phyloP scores from a whole-genome alignment of 495 filamentous ascomycete genomes.

The Cercophora newfieldiana region DNA sequence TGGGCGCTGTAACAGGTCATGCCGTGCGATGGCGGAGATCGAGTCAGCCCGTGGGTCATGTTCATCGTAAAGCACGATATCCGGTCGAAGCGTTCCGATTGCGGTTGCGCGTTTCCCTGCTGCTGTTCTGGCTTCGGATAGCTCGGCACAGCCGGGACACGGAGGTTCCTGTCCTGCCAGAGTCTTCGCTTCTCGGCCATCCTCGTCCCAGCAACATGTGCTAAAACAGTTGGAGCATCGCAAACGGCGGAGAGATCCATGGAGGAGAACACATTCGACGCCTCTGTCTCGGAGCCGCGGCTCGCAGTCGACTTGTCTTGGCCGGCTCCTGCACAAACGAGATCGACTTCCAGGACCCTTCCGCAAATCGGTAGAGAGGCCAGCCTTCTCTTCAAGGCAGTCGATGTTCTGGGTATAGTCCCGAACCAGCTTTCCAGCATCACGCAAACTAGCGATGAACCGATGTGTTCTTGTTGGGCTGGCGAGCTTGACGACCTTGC shows the following conservation, averaged over 20 bases:
- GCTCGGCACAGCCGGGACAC: slow-evolving; percentile 16
- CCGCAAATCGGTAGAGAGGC: slow-evolving; percentile 20
- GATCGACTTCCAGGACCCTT: slow-evolving; percentile 16
- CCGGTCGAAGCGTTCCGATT: slow-evolving; percentile 19
- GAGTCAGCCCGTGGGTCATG: slow-evolving; percentile 17
- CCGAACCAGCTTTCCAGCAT: slow-evolving; percentile 19
- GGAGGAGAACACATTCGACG: slow-evolving; percentile 22
- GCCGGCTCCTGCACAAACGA: slow-evolving; percentile 15
- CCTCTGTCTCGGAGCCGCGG: slow-evolving; percentile 11
- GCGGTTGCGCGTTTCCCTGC: slow-evolving; percentile 7
- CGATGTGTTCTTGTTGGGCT: slow-evolving; percentile 14
- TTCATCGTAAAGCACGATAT: slow-evolving; percentile 22
- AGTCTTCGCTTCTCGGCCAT: slow-evolving; percentile 19
- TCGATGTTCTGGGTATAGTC: slow-evolving; percentile 24
- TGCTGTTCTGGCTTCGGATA: slow-evolving; percentile 18
- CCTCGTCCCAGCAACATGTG: slow-evolving; percentile 14
- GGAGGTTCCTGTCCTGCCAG: slow-evolving; percentile 8
- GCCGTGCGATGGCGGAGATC: slow-evolving; percentile 21
- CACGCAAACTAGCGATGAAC: slow-evolving; percentile 16
- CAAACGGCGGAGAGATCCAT: slow-evolving; percentile 21
- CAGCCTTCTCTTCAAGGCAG: slow-evolving; percentile 21
- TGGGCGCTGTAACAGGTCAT: slow-evolving; percentile 6
- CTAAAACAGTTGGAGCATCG: slow-evolving; percentile 17
- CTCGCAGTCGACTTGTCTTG: slow-evolving; percentile 7
- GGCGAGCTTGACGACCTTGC: slow-evolving; percentile 10